phyloP scores from a whole-genome alignment of 2,329 filamentous ascomycete genomes.

The Aspergillus floridensis region DNA sequence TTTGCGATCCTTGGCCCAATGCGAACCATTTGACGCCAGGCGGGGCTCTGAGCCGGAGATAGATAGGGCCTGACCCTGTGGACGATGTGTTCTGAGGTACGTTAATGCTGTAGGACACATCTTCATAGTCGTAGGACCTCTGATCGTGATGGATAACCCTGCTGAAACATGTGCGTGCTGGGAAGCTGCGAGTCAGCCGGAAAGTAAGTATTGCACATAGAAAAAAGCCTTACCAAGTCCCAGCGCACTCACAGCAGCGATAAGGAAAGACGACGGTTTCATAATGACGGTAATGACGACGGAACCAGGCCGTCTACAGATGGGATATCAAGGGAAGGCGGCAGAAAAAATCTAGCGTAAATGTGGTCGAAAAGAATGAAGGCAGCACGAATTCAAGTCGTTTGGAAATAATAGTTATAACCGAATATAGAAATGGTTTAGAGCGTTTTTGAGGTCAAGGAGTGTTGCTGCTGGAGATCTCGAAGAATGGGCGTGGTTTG shows the following conservation, averaged over 20 bases:
- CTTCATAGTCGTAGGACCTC: constrained; percentile 19
- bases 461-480: background rate
- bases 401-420: background rate
- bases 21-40: constrained; percentile 51
- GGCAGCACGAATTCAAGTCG: background rate
- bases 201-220: background rate
- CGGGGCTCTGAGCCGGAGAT: constrained; percentile 57
- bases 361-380: constrained; percentile 1
- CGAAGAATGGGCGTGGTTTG: background rate
- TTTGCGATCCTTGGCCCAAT: constrained; percentile 55
- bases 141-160: constrained; percentile 23
- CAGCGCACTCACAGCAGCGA: background rate
- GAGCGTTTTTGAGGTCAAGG: background rate
- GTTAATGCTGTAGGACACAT: constrained; percentile 50
- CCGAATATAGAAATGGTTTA: background rate
- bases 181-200: background rate
- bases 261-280: background rate
- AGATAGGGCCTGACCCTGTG: constrained; percentile 56
- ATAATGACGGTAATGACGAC: constrained; percentile 2
- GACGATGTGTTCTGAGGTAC: constrained; percentile 52
- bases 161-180: constrained; percentile 17
- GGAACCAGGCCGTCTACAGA: background rate
- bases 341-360: background rate
- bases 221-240: constrained; percentile 3
- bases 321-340: background rate